Evolutionary conservation across 805 yeast species (phyloP), one percentile per base, ranked within the genome.

Genomic region (Zygotorulaspora chibaensis): DNA sequence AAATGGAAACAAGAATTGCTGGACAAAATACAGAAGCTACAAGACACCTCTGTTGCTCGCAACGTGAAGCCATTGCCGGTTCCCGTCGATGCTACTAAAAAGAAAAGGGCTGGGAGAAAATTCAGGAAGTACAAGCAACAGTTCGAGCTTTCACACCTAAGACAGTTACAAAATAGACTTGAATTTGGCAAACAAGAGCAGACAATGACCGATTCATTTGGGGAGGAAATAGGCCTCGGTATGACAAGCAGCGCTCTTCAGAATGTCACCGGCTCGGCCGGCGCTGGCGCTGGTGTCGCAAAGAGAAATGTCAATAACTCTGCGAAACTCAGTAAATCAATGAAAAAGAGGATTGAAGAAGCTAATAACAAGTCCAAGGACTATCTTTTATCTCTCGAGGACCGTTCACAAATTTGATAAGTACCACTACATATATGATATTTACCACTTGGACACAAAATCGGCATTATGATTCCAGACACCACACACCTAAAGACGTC

Each of bases 91-190:
- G 75, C 74, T 44, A 79, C 81, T 40, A 81, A 91, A 3, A 87
- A 87, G 66, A 86, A 83, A 55, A 73, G 99, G 56, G 97, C 95
- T 1, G 99, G 99, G 0, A 71, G 81, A 52, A 69, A 91, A 45
- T 75, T 84, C 54, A 73, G 96, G 41, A 89, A 88, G 64, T 76
- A 80, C 69, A 88, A 87, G 63, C 86, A 88, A 59, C 81, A 86
- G 58, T 82, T 84, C 66, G 83, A 82, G 57, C 75, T 85, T 74
- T 83, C 96, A 0, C 95, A 89, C 44, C 62, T 86, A 36, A 81
- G 89, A 29, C 83, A 80, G 53, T 84, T 95, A 2, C 96, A 87
- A 57, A 89, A 91, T 61, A 78, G 85, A 58, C 75, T 90, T 79
- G 84, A 75, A 35, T 90, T 91, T 67, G 96, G 95, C 6, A 76